These are phyloP conservation scores for Penicillium glabrum DNA, from an alignment of 2,329 filamentous ascomycete species.

Conservation along the genomic window DNA sequence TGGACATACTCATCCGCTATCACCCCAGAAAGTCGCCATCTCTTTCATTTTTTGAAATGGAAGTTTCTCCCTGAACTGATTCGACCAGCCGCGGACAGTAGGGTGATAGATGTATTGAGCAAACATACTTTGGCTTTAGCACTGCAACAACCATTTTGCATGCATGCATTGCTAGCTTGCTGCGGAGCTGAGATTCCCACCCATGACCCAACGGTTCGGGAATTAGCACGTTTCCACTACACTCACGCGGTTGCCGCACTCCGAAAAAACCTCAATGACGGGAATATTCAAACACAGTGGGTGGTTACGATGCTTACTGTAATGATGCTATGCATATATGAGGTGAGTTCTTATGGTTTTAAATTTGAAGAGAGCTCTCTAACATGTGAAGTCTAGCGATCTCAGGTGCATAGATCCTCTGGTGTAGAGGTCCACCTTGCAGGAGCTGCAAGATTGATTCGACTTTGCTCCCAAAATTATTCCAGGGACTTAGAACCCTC, in stretches of 20 bases:
- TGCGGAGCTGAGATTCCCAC: constrained; percentile 21
- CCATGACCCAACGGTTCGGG: constrained; percentile 5
- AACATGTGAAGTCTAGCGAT: constrained; percentile 9
- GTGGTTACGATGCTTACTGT: constrained; percentile 17
- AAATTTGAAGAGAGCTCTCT: neutral
- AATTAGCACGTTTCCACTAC: constrained; percentile 18
- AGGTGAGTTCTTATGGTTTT: constrained; percentile 7
- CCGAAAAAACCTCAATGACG: constrained; percentile 1
- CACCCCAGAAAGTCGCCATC: constrained; percentile 3
- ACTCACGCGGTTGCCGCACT: constrained; percentile 13
- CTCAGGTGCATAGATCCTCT: constrained; percentile 14
- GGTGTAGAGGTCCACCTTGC: constrained; percentile 22
- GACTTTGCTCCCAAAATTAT: constrained; percentile 2
- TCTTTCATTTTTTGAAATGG: constrained; percentile 22
- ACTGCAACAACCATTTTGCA: constrained; percentile 15
- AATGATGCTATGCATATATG: constrained; percentile 26
- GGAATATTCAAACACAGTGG: neutral
- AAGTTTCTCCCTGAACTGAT: constrained; percentile 25
- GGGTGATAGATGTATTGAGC: constrained; percentile 9
- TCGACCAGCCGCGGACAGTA: constrained; percentile 13
- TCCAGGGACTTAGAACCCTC: neutral
- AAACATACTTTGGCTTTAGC: constrained; percentile 15
- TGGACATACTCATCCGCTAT: constrained; percentile 2
- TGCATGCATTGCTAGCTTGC: constrained; percentile 26
- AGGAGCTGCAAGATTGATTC: constrained; percentile 23